Evolutionary conservation across 2,329 filamentous ascomycete species (phyloP).

Genomic region (Madurella mycetomatis): DNA sequence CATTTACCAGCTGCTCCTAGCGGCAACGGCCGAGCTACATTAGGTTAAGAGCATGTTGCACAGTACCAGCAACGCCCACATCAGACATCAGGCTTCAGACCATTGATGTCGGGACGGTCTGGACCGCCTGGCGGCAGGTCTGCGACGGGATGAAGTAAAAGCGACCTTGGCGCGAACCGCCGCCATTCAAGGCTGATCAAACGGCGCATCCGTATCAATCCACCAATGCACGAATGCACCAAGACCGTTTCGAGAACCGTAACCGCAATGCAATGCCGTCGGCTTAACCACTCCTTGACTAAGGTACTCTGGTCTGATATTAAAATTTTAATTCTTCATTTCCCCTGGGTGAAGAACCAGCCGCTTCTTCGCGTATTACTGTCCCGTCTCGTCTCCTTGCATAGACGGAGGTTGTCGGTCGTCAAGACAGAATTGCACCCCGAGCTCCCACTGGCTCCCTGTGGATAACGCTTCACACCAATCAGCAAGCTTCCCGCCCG

Average conservation of each 20-base stretch:
- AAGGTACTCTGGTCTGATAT: neutral
- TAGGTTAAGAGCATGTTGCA: no score
- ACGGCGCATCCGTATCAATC: slow-evolving; percentile 1
- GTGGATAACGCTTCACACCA: slow-evolving; percentile 5
- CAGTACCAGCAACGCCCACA: no score
- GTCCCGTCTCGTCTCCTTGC: neutral
- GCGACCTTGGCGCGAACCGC: no score
- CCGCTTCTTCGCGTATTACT: neutral
- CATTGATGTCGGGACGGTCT: neutral
- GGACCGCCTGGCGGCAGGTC: no score
- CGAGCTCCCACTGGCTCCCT: neutral
- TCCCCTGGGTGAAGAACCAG: neutral
- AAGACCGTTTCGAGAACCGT: neutral
- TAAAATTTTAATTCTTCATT: neutral
- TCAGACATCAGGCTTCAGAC: neutral
- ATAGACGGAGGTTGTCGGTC: neutral
- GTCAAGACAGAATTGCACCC: neutral
- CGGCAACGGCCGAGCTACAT: neutral
- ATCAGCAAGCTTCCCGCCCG: slow-evolving; percentile 19
- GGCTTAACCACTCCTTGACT: neutral
- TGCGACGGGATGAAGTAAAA: neutral
- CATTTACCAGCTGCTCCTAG: neutral
- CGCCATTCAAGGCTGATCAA: slow-evolving; percentile 2
- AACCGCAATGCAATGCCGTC: neutral
- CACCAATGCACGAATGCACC: neutral